Evolutionary conservation across 2,329 filamentous ascomycete genomes (phyloP).

Genomic region (Anthostomella pinea): DNA sequence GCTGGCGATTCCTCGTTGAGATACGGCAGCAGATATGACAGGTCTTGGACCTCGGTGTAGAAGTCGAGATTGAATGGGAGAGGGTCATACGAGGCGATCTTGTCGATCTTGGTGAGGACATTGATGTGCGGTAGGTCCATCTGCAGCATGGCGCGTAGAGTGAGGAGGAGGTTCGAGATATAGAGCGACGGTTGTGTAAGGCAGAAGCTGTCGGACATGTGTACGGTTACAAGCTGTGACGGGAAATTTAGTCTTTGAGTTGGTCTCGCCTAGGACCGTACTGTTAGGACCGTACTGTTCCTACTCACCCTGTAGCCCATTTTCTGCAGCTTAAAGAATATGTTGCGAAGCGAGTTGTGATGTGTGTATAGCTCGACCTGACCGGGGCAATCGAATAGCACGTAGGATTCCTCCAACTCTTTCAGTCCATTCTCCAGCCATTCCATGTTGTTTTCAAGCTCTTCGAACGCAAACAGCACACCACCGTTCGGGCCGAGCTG

Average conservation of each 20-base stretch:
- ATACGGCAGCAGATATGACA: conserved; percentile 77
- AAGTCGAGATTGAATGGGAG: conserved; percentile 94
- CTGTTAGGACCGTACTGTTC: not conserved
- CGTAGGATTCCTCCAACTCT: conserved; percentile 81
- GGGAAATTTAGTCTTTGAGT: too few relatives aligned
- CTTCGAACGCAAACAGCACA: conserved; percentile 89
- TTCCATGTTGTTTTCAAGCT: conserved; percentile 89
- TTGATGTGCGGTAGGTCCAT: conserved; percentile 97
- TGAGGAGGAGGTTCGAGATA: conserved; percentile 88
- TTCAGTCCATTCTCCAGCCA: conserved; percentile 84
- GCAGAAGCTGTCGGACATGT: conserved; percentile 92
- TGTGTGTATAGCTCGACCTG: conserved; percentile 98
- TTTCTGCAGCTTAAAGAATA: conserved; percentile 88
- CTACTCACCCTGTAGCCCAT: conserved; percentile 79
- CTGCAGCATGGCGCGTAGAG: conserved; percentile 93
- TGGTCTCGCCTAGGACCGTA: too few relatives aligned
- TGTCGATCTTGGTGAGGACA: conserved; percentile 96
- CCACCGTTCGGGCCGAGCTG: conserved; percentile 89
- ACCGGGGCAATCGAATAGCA: conserved; percentile 93
- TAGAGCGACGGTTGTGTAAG: conserved; percentile 92
- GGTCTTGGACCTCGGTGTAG: conserved; percentile 95
- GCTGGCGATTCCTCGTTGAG: conserved; percentile 76
- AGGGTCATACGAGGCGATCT: conserved; percentile 77
- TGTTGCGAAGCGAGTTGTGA: conserved; percentile 85
- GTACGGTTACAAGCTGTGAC: conserved; percentile 90